Conservation (phyloP, 805 yeast species). For the Ogataea kodamae region DNA sequence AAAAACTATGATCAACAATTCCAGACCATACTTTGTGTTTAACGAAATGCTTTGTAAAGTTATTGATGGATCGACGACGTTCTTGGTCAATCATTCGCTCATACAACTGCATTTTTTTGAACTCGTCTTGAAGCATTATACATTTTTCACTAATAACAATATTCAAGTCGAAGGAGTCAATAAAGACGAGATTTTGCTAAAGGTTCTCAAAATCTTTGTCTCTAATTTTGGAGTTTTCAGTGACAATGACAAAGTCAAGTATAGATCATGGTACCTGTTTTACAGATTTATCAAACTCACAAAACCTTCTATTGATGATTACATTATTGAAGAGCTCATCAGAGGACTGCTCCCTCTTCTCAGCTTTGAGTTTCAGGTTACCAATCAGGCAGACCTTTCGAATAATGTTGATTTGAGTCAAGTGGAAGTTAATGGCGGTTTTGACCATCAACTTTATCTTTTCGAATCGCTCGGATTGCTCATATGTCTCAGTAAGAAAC, state of each 20-base stretch:
- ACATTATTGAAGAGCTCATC: conserved; percentile 53
- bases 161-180: conserved; percentile 38
- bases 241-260: conserved; percentile 65
- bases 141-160: conserved; percentile 47
- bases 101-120: conserved; percentile 83
- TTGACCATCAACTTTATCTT: conserved; percentile 75
- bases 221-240: conserved; percentile 81
- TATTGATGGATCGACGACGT: conserved; percentile 33
- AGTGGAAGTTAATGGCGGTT: conserved; percentile 56
- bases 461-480: conserved; percentile 86
- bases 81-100: conserved; percentile 67
- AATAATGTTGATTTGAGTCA: conserved; percentile 33
- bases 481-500: conserved; percentile 50
- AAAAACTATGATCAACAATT: conserved; percentile 58
- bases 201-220: conserved; percentile 73
- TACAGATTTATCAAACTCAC: conserved; percentile 77
- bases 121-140: conserved; percentile 73
- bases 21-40: conserved; percentile 62
- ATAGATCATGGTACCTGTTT: conserved; percentile 88
- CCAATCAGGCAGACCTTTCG: conserved; percentile 21
- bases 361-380: conserved; percentile 54
- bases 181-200: conserved; percentile 50
- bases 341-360: conserved; percentile 60
- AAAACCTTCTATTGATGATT: conserved; percentile 56
- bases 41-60: conserved; percentile 56